Base-by-base conservation (phyloP, 1,284 basidiomycete genomes). In the Marasmius fiardii region DNA sequence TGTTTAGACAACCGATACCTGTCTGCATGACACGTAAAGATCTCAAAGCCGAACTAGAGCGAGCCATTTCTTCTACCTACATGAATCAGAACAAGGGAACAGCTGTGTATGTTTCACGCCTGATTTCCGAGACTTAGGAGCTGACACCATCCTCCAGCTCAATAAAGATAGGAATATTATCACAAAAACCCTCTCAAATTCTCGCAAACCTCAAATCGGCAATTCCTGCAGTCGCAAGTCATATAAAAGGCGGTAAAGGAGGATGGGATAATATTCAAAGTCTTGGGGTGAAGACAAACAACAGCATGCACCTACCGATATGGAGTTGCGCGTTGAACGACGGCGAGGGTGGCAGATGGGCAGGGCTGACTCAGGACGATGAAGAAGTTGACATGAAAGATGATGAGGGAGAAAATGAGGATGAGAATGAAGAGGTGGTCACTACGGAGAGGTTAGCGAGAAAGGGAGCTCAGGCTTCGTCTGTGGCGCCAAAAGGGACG, bases 71-170 rank as follows among this genome's bases (percentile, higher is more conserved):
- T 6, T 92, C 92, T 14, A 96, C 96, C 0, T 97, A 95, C 71
- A 93, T 95, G 85, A 87, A 94, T 68, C 92, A 93, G 71, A 92
- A 93, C 58, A 87, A 85, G 60, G 95, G 95, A n/a, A 95, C 92
- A 3, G 92, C 89, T 79, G 85, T 86, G 92, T 93, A 74, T 54
- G 91, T 83, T 48, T 53, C 18, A 33, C 26, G 21, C 20, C 23
- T n/a, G 53, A 37, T 45, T 28, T 50, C 35, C 20, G 34, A 18
- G 45, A 31, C 21, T 24, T 45, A 26, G 51, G 11, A 43, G 24
- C 53, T 57, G 48, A 51, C 21, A 24, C 12, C 45, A 31, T 3
- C 34, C 45, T 28, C 2, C 63, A 95, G 92, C 41, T 88, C 94
- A 12, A 80, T 98, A 64, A 95, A 95, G 76, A 79, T 98, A 55